Percentiles rank a stretch among this genome's conserved stretches.
Conservation (phyloP, 2,329 filamentous ascomycete genomes). For the Neofusicoccum laricinum region DNA sequence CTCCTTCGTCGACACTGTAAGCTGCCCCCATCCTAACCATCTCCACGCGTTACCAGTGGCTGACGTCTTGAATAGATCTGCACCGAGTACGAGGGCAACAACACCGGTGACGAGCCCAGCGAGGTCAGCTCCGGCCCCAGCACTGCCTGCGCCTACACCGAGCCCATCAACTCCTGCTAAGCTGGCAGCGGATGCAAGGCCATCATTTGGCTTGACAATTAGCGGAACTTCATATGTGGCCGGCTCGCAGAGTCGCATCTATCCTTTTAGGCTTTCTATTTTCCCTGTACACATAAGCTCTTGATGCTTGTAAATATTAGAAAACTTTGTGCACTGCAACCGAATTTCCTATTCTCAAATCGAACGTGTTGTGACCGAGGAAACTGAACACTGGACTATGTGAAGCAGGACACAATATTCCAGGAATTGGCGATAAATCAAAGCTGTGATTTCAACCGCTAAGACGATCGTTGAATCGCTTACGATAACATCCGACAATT, state of each 20-base stretch:
- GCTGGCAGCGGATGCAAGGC: not conserved
- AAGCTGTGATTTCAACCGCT: no score
- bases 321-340: not conserved
- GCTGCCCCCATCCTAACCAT: slow-evolving; percentile 17
- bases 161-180: slow-evolving; percentile 6
- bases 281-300: not conserved
- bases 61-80: slow-evolving; percentile 26
- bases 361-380: no score
- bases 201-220: not conserved
- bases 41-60: no score
- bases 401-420: no score
- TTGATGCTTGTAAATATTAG: not conserved
- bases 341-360: no score
- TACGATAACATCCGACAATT: no score
- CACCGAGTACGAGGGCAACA: slow-evolving; percentile 33
- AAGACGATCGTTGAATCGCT: no score
- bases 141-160: slow-evolving; percentile 29
- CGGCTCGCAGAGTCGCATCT: not conserved
- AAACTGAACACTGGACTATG: no score
- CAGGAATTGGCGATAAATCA: no score
- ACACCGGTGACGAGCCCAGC: slow-evolving; percentile 32
- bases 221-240: not conserved
- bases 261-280: not conserved
- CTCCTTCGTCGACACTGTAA: slow-evolving; percentile 33
- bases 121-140: slow-evolving; percentile 29